Evolutionary conservation across 2,329 filamentous ascomycete genomes (phyloP).

Genomic region (Fusarium odoratissimum): DNA sequence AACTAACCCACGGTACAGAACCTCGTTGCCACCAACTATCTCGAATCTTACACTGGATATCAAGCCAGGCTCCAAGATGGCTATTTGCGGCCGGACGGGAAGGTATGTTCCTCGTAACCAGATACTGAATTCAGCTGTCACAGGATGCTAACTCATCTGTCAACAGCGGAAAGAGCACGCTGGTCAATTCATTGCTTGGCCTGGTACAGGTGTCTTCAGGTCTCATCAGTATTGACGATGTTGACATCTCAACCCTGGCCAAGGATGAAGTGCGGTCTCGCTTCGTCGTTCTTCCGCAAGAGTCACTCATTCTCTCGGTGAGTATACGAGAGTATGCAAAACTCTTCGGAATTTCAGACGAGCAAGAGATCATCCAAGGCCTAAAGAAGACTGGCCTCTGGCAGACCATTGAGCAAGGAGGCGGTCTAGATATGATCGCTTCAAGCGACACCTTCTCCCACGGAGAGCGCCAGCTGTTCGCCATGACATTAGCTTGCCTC

Average conservation of each 20-base stretch:
- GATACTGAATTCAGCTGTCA: too few species aligned
- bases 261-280: neutral
- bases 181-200: neutral
- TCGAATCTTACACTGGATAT: neutral
- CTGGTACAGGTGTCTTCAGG: neutral
- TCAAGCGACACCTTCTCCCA: neutral
- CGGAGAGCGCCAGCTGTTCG: neutral
- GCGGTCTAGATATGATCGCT: neutral
- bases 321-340: neutral
- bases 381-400: neutral
- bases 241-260: neutral
- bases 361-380: neutral
- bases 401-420: neutral
- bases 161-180: neutral
- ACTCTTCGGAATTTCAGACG: neutral
- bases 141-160: neutral
- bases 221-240: neutral
- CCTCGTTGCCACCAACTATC: neutral
- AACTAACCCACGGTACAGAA: neutral
- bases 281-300: neutral
- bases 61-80: neutral
- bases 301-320: neutral
- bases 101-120: neutral
- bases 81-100: neutral
- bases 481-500: neutral